phyloP scores from a whole-genome alignment of 805 yeast genomes.

The Starmerella sirachaensis region DNA sequence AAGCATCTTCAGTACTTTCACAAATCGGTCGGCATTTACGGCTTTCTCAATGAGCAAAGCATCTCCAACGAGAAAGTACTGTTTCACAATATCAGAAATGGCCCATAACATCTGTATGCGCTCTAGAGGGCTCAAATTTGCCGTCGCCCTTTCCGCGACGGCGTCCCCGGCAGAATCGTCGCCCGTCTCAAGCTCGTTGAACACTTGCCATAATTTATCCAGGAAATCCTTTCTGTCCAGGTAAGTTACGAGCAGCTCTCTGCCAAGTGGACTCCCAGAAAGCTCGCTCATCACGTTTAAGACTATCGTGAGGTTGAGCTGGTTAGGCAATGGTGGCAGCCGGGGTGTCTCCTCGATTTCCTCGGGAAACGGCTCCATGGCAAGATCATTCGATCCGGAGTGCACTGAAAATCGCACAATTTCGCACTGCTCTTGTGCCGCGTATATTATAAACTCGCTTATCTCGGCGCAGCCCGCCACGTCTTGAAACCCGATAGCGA shows the following conservation, averaged over 20 bases:
- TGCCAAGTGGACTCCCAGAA: slow-evolving; percentile 49
- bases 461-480: slow-evolving; percentile 74
- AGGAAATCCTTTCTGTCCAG: slow-evolving; percentile 46
- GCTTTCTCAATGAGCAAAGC: slow-evolving; percentile 45
- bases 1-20: slow-evolving; percentile 61
- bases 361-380: slow-evolving; percentile 49
- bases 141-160: not conserved
- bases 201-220: slow-evolving; percentile 38
- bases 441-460: slow-evolving; percentile 66
- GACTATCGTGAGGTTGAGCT: slow-evolving; percentile 41
- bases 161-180: slow-evolving; percentile 19
- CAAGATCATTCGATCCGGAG: not conserved
- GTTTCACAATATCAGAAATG: slow-evolving; percentile 62
- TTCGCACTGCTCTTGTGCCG: slow-evolving; percentile 40
- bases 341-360: slow-evolving; percentile 68
- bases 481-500: slow-evolving; percentile 83
- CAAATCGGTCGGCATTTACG: slow-evolving; percentile 39
- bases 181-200: slow-evolving; percentile 31
- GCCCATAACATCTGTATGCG: slow-evolving; percentile 47
- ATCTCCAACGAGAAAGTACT: slow-evolving; percentile 58
- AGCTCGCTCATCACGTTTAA: slow-evolving; percentile 48
- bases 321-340: slow-evolving; percentile 49
- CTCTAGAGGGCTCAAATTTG: slow-evolving; percentile 15
- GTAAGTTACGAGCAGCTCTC: slow-evolving; percentile 46
- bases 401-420: slow-evolving; percentile 12